Conservation (phyloP, 352 stramenopile genomes). For the Globisporangium uncinulatum region DNA sequence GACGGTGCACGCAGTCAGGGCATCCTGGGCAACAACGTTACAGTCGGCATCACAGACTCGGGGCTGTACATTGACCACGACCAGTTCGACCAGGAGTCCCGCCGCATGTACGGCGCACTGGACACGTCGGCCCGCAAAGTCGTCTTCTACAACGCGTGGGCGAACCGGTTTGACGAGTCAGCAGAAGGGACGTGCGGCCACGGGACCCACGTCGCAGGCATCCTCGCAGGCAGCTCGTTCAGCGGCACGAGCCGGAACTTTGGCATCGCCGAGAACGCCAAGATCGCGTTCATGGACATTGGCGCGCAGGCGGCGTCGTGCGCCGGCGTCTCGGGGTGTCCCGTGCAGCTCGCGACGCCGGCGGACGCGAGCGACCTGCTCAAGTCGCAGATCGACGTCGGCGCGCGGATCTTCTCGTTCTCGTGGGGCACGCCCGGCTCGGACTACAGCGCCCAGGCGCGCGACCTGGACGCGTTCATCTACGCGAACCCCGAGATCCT, state of each 20-base stretch:
- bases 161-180: slow-evolving; percentile 61
- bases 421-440: slow-evolving; percentile 75
- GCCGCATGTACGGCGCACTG: slow-evolving; percentile 45
- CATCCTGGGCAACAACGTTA: slow-evolving; percentile 62
- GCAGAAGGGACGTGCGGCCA: slow-evolving; percentile 65
- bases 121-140: slow-evolving; percentile 65
- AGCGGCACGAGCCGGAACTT: slow-evolving; percentile 29
- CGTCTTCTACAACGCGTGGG: slow-evolving; percentile 77
- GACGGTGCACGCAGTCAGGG: slow-evolving; percentile 59
- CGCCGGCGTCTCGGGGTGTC: slow-evolving; percentile 38
- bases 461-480: slow-evolving; percentile 76
- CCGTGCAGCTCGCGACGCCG: slow-evolving; percentile 60
- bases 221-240: slow-evolving; percentile 61
- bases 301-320: slow-evolving; percentile 43
- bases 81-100: slow-evolving; percentile 61
- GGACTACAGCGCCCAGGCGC: slow-evolving; percentile 77
- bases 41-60: slow-evolving; percentile 68
- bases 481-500: slow-evolving; percentile 83
- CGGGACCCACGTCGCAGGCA: slow-evolving; percentile 85
- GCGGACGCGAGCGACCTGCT: slow-evolving; percentile 55
- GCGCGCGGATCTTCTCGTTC: slow-evolving; percentile 80
- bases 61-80: slow-evolving; percentile 76
- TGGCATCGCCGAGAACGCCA: slow-evolving; percentile 71
- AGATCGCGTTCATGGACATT: slow-evolving; percentile 89
- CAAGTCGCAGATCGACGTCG: slow-evolving; percentile 52